These are phyloP conservation scores for Vaccinium darrowii DNA, from an alignment of 148 eudicot genomes.

Conservation along the genomic window DNA sequence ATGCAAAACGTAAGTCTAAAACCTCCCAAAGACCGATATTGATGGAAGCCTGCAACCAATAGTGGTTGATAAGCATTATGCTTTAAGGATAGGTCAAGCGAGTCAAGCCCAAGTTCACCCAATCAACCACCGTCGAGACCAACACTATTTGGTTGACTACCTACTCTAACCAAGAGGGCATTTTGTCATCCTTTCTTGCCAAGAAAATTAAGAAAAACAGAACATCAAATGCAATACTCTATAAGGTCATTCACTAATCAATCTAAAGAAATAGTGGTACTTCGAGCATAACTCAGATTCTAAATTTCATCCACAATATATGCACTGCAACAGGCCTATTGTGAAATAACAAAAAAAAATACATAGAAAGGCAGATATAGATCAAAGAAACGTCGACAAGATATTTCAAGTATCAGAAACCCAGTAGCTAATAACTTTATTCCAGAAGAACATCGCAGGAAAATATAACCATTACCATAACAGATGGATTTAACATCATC, in stretches of 20 bases:
- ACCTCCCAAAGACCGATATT: background rate
- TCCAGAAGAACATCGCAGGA: background rate
- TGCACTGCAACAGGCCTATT: background rate
- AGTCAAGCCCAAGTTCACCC: background rate
- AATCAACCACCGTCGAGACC: background rate
- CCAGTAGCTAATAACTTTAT: background rate
- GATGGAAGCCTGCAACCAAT: background rate
- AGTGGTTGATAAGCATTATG: background rate
- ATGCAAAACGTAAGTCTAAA: background rate
- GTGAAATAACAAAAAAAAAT: background rate
- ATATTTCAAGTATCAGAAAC: background rate
- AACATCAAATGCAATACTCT: background rate
- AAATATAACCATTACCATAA: background rate
- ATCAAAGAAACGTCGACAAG: constrained; percentile 1
- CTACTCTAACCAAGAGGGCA: background rate
- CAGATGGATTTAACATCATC: background rate
- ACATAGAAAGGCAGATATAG: background rate
- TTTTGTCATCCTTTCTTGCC: background rate
- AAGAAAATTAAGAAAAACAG: background rate
- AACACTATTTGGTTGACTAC: background rate
- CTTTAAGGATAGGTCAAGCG: background rate
- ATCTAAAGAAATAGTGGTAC: background rate
- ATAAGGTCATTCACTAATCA: background rate
- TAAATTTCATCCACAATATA: background rate
- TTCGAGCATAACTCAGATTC: background rate